A percentile compares a stretch with the other conserved stretches of the same genome.
These are phyloP conservation scores for Sonneratia caseolaris DNA, from an alignment of 345 rosid species.

Conservation along the genomic window DNA sequence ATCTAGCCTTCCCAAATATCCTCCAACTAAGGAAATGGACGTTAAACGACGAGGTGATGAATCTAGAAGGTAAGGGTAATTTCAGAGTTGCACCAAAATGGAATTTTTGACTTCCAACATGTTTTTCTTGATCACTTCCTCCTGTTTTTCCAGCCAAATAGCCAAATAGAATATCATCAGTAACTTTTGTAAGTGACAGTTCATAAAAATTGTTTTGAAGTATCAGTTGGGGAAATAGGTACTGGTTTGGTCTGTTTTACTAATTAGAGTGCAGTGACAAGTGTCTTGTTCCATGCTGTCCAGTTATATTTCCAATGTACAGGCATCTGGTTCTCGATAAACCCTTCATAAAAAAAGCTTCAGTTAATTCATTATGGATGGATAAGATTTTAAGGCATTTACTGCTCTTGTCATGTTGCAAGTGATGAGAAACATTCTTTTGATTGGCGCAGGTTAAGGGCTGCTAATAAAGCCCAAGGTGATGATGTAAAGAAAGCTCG, in stretches of 20 bases:
- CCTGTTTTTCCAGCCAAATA: background rate
- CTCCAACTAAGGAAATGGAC: conserved; percentile 20
- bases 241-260: background rate
- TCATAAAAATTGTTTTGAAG: background rate
- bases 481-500: conserved; percentile 46
- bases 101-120: background rate
- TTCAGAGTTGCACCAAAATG: background rate
- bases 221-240: background rate
- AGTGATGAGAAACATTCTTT: background rate
- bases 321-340: background rate
- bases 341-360: background rate
- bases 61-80: background rate
- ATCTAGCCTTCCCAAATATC: conserved; percentile 19
- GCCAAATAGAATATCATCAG: background rate
- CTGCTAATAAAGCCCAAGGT: conserved; percentile 43
- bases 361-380: background rate
- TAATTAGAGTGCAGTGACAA: background rate
- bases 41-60: conserved; percentile 15
- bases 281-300: background rate
- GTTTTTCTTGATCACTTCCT: background rate
- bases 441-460: conserved; percentile 32
- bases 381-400: background rate
- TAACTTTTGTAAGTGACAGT: background rate
- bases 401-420: background rate
- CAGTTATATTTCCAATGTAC: background rate